Conservation (phyloP, 768 basidiomycete species). For the Asterophora parasitica region DNA sequence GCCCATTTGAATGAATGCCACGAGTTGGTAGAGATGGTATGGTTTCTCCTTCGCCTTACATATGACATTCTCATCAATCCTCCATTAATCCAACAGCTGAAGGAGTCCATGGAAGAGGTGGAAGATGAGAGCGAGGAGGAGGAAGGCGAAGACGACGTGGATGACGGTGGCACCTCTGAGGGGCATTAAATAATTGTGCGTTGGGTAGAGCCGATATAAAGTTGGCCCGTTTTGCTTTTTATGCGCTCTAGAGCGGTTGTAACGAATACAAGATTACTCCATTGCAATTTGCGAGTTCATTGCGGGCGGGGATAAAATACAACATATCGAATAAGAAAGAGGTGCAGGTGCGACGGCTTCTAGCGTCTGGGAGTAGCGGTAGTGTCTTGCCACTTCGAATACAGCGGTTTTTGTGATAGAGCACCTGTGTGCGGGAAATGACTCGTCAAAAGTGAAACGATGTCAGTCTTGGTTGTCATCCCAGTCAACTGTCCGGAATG, state of each 20-base stretch:
- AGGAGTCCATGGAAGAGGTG: constrained; percentile 77
- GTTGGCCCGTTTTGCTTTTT: constrained; percentile 1
- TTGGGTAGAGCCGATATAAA: neutral
- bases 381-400: neutral
- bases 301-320: constrained; percentile 8
- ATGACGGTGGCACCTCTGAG: constrained; percentile 11
- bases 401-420: constrained; percentile 18
- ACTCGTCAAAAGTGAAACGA: constrained; percentile 53
- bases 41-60: constrained; percentile 12
- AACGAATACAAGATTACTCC: constrained; percentile 5
- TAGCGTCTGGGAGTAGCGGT: neutral
- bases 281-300: neutral
- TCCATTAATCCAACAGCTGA: constrained; percentile 42
- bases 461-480: constrained; percentile 65
- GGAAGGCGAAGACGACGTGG: constrained; percentile 33
- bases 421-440: constrained; percentile 54
- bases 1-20: constrained; percentile 96
- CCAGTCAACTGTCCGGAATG: constrained; percentile 54
- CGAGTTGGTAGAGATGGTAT: constrained; percentile 90
- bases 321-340: neutral
- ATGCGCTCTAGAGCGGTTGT: neutral
- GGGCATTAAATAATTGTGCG: neutral
- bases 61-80: neutral
- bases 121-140: constrained; percentile 53
- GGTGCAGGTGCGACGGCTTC: neutral